phyloP scores from a whole-genome alignment of 257 asterid genomes.

The Hygrophila difformis region DNA sequence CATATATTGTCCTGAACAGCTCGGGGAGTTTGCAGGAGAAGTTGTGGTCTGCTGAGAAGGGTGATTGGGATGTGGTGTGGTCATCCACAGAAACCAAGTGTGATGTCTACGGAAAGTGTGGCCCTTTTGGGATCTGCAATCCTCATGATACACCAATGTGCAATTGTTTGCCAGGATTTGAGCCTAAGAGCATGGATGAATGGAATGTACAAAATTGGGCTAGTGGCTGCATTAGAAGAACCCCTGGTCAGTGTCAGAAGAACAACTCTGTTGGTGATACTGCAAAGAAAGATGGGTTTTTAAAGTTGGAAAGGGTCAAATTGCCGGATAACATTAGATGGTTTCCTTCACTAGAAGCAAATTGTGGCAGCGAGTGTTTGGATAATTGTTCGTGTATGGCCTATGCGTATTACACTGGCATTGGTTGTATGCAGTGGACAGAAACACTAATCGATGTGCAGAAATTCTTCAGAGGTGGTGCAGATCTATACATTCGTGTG shows the following conservation, averaged over 20 bases:
- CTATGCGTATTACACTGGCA: conserved; percentile 26
- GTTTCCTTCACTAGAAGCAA: conserved; percentile 13
- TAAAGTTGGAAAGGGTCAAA: conserved; percentile 28
- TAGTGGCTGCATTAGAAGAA: conserved; percentile 44
- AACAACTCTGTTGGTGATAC: conserved; percentile 25
- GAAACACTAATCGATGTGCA: conserved; percentile 30
- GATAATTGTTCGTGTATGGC: conserved; percentile 48
- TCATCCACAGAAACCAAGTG: background rate
- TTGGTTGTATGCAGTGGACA: conserved; percentile 46
- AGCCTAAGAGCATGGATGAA: conserved; percentile 27
- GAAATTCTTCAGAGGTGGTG: conserved; percentile 20
- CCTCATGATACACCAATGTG: conserved; percentile 30
- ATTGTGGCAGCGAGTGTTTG: conserved; percentile 35
- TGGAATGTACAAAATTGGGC: conserved; percentile 50
- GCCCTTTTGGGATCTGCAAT: conserved; percentile 44
- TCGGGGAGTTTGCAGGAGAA: conserved; percentile 13
- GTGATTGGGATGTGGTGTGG: too few relatives aligned
- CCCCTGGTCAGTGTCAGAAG: too few relatives aligned
- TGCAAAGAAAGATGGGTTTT: conserved; percentile 33
- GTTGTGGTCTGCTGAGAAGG: too few relatives aligned
- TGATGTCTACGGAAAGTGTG: too few relatives aligned
- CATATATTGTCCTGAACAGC: conserved; percentile 14
- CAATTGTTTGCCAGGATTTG: conserved; percentile 44
- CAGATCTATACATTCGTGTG: conserved; percentile 41
- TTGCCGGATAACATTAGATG: conserved; percentile 33